Evolutionary conservation across 257 asterid genomes (phyloP).

Genomic region (Knoxia roxburghii): DNA sequence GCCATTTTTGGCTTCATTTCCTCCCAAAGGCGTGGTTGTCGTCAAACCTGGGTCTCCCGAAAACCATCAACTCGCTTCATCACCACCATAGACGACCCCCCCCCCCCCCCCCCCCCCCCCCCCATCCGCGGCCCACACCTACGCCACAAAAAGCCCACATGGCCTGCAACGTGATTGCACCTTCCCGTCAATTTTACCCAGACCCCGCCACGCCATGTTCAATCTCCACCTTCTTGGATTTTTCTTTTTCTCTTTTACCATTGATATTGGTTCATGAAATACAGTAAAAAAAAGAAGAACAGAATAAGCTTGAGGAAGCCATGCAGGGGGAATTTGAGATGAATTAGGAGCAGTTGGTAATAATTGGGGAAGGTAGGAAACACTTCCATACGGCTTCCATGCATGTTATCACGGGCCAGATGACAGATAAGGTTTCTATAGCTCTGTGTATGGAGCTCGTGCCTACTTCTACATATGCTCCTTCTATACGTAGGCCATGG

Average conservation of each 20-base stretch:
- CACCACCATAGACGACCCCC: neutral
- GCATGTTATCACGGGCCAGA: neutral
- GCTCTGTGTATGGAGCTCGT: neutral
- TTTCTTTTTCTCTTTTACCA: no score
- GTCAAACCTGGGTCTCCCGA: neutral
- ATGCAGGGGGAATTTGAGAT: no score
- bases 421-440: neutral
- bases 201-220: neutral
- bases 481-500: conserved; percentile 7
- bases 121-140: no score
- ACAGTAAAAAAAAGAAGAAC: no score
- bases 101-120: no score
- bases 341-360: no score
- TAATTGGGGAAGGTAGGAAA: no score
- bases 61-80: conserved; percentile 5
- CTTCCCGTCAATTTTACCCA: neutral
- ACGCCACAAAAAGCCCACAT: conserved; percentile 11
- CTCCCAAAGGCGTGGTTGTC: conserved; percentile 5
- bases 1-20: conserved; percentile 3
- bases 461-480: no score
- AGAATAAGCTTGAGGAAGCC: no score
- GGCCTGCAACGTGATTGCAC: conserved; percentile 4
- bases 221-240: neutral
- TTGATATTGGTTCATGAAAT: no score
- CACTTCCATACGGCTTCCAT: no score